Evolutionary conservation across 2,329 filamentous ascomycete species (phyloP).

Genomic region (Magnaporthiopsis rhizophila): DNA sequence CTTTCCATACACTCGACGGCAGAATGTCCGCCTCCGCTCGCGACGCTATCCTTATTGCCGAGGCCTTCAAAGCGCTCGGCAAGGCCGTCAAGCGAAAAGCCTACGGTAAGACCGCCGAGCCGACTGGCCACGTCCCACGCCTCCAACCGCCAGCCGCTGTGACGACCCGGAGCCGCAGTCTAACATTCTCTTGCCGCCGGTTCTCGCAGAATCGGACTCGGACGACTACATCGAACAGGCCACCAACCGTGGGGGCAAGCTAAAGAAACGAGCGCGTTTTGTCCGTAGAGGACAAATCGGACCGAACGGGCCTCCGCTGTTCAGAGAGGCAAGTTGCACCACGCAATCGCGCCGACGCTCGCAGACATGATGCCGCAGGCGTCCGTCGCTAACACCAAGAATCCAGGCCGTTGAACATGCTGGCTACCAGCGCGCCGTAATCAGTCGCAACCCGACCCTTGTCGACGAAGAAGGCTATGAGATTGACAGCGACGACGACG

Average conservation of each 20-base stretch:
- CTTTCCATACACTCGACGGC: not conserved
- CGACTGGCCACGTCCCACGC: not conserved
- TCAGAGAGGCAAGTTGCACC: constrained; percentile 54
- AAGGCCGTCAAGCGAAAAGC: constrained; percentile 16
- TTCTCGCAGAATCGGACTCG: constrained; percentile 62
- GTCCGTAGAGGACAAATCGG: constrained; percentile 63
- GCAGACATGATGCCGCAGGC: constrained; percentile 6
- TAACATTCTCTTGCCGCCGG: not conserved
- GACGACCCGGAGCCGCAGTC: not conserved
- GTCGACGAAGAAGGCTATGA: constrained; percentile 74
- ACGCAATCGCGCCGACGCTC: not conserved
- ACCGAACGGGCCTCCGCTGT: constrained; percentile 56
- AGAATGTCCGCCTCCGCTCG: constrained; percentile 5
- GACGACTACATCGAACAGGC: constrained; percentile 63
- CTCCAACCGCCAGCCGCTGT: not conserved
- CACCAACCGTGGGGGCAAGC: constrained; percentile 70
- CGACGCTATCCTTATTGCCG: constrained; percentile 16
- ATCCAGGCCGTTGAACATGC: constrained; percentile 62
- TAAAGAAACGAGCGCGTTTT: constrained; percentile 68
- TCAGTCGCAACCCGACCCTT: constrained; percentile 64
- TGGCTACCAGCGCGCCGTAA: constrained; percentile 63
- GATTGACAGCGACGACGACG: constrained; percentile 64
- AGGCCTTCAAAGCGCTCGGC: constrained; percentile 15
- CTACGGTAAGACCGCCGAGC: constrained; percentile 12
- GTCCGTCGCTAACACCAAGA: constrained; percentile 17